These are phyloP conservation scores for Starmerella sp. DNA, from an alignment of 805 yeast species.

Conservation along the genomic window DNA sequence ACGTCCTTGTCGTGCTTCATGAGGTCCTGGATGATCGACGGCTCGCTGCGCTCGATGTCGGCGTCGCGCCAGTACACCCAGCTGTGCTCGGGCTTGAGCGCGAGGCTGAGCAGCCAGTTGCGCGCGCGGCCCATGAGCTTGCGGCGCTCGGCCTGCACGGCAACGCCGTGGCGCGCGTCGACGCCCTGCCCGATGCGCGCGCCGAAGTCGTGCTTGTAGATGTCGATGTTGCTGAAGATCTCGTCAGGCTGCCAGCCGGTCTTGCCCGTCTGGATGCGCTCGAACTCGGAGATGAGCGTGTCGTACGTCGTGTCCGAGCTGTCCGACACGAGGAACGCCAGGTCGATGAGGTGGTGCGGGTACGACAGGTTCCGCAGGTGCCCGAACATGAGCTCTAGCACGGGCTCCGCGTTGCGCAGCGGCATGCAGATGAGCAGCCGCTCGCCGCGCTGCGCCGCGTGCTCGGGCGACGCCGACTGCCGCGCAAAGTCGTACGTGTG, in stretches of 20 bases:
- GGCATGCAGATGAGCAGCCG: constrained; percentile 77
- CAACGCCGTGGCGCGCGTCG: constrained; percentile 87
- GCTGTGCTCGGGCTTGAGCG: constrained; percentile 81
- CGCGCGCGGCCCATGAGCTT: constrained; percentile 93
- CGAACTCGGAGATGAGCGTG: constrained; percentile 30
- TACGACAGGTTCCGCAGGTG: constrained; percentile 71
- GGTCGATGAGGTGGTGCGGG: constrained; percentile 64
- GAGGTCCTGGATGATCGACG: constrained; percentile 75
- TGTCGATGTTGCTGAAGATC: constrained; percentile 69
- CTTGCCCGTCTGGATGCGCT: constrained; percentile 43
- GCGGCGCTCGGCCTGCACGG: constrained; percentile 90
- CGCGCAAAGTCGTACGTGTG: constrained; percentile 52
- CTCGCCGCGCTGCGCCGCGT: constrained; percentile 42
- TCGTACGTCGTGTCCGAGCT: constrained; percentile 64
- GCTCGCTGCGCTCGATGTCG: constrained; percentile 85
- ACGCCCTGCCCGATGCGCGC: constrained; percentile 88
- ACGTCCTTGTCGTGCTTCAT: constrained; percentile 89
- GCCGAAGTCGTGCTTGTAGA: constrained; percentile 86
- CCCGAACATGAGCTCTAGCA: constrained; percentile 72
- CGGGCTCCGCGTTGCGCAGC: constrained; percentile 78
- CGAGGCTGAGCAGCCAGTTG: constrained; percentile 83
- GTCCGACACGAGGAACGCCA: constrained; percentile 75
- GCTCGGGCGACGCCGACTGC: constrained; percentile 12
- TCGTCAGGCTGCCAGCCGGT: constrained; percentile 23
- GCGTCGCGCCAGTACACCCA: constrained; percentile 98